Percentiles rank a stretch among this genome's conserved stretches.
Conservation (phyloP, 2,329 filamentous ascomycete genomes). For the Tolypocladium inflatum region DNA sequence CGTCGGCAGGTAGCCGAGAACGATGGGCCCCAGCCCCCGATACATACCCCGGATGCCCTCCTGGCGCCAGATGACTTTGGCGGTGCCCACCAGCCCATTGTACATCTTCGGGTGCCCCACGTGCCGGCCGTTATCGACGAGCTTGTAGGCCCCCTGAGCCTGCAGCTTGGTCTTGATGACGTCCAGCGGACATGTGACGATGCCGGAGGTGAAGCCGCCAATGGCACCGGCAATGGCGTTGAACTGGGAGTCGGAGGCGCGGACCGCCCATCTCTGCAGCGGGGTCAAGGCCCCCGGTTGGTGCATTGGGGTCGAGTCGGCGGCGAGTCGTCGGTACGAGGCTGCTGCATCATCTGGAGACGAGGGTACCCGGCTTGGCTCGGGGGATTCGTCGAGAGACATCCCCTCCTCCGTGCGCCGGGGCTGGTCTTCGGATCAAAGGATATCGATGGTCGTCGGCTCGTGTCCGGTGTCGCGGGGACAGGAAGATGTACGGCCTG, state of each 20-base stretch:
- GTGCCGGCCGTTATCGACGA: constrained; percentile 37
- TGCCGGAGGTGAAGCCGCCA: constrained; percentile 84
- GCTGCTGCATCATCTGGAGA: constrained; percentile 26
- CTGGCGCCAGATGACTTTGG: constrained; percentile 72
- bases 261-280: constrained; percentile 46
- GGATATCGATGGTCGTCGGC: background rate
- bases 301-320: constrained; percentile 19
- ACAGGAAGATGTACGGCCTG: background rate
- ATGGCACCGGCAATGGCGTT: constrained; percentile 81
- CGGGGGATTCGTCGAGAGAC: constrained; percentile 40
- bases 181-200: constrained; percentile 94
- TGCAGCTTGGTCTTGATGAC: constrained; percentile 99
- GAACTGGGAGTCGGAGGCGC: constrained; percentile 54
- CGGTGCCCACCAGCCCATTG: constrained; percentile 79
- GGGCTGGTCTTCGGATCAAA: background rate
- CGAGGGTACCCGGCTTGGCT: constrained; percentile 17
- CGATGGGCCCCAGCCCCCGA: constrained; percentile 84
- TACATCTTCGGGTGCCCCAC: constrained; percentile 56
- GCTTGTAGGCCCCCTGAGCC: constrained; percentile 76
- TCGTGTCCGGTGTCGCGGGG: background rate
- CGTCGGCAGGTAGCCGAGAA: constrained; percentile 90
- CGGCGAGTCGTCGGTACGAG: constrained; percentile 19
- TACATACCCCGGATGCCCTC: constrained; percentile 90
- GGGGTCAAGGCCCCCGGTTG: constrained; percentile 24
- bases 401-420: constrained; percentile 24